These are phyloP conservation scores for Chloris gayana DNA, from an alignment of 176 grass and related monocot species.

Conservation along the genomic window DNA sequence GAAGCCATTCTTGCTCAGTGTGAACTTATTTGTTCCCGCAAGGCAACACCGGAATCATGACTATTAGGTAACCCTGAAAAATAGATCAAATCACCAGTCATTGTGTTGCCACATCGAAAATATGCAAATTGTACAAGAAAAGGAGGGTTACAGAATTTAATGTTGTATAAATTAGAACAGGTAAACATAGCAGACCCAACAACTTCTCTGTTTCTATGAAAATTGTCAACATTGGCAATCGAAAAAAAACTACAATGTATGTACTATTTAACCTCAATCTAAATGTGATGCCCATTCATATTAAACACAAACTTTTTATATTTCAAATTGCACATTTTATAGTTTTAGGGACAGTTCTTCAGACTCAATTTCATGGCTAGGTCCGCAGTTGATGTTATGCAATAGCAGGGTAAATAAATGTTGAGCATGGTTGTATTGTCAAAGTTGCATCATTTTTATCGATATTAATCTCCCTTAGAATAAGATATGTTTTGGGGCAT, in stretches of 20 bases:
- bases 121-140: constrained; percentile 19
- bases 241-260: no score
- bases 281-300: neutral
- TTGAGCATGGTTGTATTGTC: neutral
- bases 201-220: no score
- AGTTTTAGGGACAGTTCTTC: no score
- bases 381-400: no score
- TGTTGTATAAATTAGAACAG: neutral
- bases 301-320: no score
- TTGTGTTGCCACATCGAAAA: constrained; percentile 16
- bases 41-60: constrained; percentile 45
- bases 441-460: neutral
- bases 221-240: no score
- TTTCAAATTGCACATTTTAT: no score
- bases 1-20: constrained; percentile 72
- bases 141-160: neutral
- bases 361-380: no score
- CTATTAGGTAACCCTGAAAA: constrained; percentile 58
- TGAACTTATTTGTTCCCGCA: constrained; percentile 54
- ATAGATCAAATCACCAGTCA: constrained; percentile 29
- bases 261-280: neutral
- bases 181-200: neutral
- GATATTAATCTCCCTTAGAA: neutral
- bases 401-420: neutral
- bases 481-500: neutral